phyloP scores from a whole-genome alignment of 148 eudicot species.

The Heliosperma pusillum region DNA sequence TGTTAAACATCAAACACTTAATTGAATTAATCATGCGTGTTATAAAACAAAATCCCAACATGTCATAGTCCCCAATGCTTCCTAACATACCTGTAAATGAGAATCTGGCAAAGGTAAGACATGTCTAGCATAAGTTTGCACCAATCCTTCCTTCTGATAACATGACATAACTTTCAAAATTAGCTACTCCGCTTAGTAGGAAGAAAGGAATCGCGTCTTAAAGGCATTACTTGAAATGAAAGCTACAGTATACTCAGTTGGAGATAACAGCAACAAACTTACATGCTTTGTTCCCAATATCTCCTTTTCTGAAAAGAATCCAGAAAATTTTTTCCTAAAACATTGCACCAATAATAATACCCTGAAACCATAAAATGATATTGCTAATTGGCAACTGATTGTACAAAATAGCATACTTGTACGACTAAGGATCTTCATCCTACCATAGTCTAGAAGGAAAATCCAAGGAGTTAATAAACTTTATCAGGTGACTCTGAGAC shows the following conservation, averaged over 20 bases:
- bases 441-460: constrained; percentile 81
- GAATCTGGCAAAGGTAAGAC: constrained; percentile 41
- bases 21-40: constrained; percentile 5
- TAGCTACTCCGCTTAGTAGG: constrained; percentile 27
- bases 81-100: constrained; percentile 45
- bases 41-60: not conserved
- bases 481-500: constrained; percentile 59
- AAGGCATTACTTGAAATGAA: not conserved
- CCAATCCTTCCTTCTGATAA: constrained; percentile 71
- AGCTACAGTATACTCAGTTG: not conserved
- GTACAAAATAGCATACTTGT: constrained; percentile 9
- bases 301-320: constrained; percentile 63
- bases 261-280: constrained; percentile 29
- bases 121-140: constrained; percentile 60
- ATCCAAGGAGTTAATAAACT: constrained; percentile 54
- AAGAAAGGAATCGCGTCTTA: not conserved
- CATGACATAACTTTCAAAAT: constrained; percentile 41
- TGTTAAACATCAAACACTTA: constrained; percentile 30
- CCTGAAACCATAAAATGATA: constrained; percentile 48
- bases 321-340: constrained; percentile 65
- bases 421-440: constrained; percentile 16
- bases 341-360: constrained; percentile 60
- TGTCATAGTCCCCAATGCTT: constrained; percentile 12
- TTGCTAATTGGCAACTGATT: constrained; percentile 7
- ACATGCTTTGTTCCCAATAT: constrained; percentile 86